Conservation (phyloP, 805 yeast species). For the Teunomyces pallodes region DNA sequence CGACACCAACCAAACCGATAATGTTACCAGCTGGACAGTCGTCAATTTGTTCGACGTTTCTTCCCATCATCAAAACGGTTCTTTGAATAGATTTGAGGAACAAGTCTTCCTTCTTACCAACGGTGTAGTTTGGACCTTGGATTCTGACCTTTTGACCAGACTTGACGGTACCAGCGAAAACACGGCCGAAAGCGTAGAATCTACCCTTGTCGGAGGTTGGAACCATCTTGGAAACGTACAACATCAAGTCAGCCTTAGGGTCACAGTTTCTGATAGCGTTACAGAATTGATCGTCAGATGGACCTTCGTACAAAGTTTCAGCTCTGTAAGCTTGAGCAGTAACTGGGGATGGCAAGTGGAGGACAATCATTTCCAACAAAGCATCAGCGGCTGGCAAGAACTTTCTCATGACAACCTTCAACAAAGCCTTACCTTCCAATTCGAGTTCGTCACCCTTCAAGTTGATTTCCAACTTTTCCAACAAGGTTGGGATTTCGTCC, state of each 20-base stretch:
- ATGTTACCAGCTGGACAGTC: conserved; percentile 99
- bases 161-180: conserved; percentile 98
- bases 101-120: conserved; percentile 97
- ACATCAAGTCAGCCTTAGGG: conserved; percentile 96
- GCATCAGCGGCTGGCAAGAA: conserved; percentile 99
- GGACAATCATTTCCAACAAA: conserved; percentile 95
- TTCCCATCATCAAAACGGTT: conserved; percentile 99
- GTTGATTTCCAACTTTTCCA: conserved; percentile 89
- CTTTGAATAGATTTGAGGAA: conserved; percentile 98
- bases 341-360: conserved; percentile 99
- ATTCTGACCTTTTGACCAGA: conserved; percentile 99
- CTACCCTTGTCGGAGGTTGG: conserved; percentile 99
- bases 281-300: conserved; percentile 87
- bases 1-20: conserved; percentile 99
- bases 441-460: conserved; percentile 97
- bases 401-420: conserved; percentile 98
- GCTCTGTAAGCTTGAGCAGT: conserved; percentile 99
- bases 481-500: conserved; percentile 89
- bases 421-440: conserved; percentile 96
- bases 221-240: conserved; percentile 99
- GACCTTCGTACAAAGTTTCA: conserved; percentile 98
- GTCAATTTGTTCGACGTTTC: conserved; percentile 95
- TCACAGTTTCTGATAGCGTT: conserved; percentile 96
- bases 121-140: conserved; percentile 99
- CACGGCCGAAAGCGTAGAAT: conserved; percentile 99